phyloP scores from a whole-genome alignment of 1,139 yeast species.

The Pichia sp. region DNA sequence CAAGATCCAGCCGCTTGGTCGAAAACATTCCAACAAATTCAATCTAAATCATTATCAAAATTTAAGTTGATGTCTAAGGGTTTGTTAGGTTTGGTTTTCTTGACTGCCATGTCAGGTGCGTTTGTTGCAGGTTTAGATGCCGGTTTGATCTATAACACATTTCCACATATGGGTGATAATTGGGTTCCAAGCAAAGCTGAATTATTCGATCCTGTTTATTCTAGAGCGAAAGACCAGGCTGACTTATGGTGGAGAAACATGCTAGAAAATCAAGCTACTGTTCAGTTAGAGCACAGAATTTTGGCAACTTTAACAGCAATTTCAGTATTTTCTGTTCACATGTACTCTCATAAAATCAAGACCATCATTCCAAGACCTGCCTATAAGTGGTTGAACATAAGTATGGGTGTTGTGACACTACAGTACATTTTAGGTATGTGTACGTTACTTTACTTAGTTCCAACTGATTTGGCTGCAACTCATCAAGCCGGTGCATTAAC shows the following conservation, averaged over 20 bases:
- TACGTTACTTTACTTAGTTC: constrained; percentile 83
- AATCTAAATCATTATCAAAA: constrained; percentile 47
- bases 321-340: constrained; percentile 57
- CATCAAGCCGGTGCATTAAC: constrained; percentile 98
- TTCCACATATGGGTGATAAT: constrained; percentile 92
- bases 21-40: constrained; percentile 44
- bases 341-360: constrained; percentile 51
- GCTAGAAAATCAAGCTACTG: constrained; percentile 94
- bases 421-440: constrained; percentile 84
- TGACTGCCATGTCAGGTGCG: constrained; percentile 95
- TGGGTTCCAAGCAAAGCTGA: constrained; percentile 67
- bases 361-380: constrained; percentile 56
- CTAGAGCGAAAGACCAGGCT: constrained; percentile 57
- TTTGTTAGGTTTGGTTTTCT: constrained; percentile 59
- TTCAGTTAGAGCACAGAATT: constrained; percentile 84
- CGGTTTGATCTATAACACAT: constrained; percentile 89
- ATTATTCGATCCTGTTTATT: constrained; percentile 65
- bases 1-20: constrained; percentile 49
- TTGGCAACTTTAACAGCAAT: constrained; percentile 78
- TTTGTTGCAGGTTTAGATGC: constrained; percentile 98
- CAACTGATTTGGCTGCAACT: constrained; percentile 85
- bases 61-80: constrained; percentile 49
- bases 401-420: constrained; percentile 73
- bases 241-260: constrained; percentile 89
- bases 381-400: constrained; percentile 48